Evolutionary conservation across 345 rosid species (phyloP), one percentile per base, ranked within the genome.

Genomic region (Arabidopsis arenosa): DNA sequence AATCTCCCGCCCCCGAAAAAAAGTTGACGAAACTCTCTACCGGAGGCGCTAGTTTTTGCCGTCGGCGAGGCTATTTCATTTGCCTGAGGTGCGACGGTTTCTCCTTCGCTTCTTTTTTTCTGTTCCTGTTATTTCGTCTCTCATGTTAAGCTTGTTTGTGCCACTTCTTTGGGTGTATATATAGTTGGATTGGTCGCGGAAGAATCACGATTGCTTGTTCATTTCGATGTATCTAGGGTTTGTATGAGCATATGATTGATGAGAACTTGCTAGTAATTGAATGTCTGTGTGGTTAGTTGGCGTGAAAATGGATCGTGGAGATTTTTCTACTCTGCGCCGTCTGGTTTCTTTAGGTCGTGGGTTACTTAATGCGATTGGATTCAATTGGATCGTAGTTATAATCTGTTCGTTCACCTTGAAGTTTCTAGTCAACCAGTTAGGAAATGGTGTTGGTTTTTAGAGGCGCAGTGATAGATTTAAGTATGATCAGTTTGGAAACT

Each of bases 11-110:
- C 32, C 55, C 39, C 67, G 28, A 18, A 40, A 8, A 41, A 75
- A 67, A 28, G 47, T 52, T 52, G 75, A 75, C 74, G 69, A 68
- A 75, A 67, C 54, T 59, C 67, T 75, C 47, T 7, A 59, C 68
- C 48, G 68, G 74, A 68, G 69, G 63, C 74, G 69, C 47, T 68
- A 17, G 21, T 21, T 63, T 53, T 43, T 49, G 56, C 79, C 79
- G 64, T 68, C 63, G 74, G 55, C 63, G 69, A 61, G 56, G 32
- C 67, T 4, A 13, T 17, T 37, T 30, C 7, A 51, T 49, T 13
- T 9, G 21, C 66, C 8, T 45, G 68, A 68, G 79, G 79, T 68
- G 63, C 39, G 63, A 10, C 70, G 36, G 21, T 48, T 68, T 18
- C 62, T 75, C 45, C 56, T 30, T 7, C 9, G 70, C 63, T 43